Conservation (phyloP, 2,329 filamentous ascomycete species). For the Trichoderma aggressivum region DNA sequence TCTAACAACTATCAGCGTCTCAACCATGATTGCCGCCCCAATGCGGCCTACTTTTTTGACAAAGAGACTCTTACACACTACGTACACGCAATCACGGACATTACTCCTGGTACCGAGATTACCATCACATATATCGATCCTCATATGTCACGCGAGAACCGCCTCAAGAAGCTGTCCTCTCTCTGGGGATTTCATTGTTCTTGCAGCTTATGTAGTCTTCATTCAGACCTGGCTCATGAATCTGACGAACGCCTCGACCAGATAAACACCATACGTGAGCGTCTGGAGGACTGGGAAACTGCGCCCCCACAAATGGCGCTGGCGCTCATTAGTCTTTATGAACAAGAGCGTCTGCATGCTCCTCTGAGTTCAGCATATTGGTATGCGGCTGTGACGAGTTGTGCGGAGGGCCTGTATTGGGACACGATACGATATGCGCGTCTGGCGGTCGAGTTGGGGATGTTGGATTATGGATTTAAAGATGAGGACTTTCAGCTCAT, state of each 20-base stretch:
- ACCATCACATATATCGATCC: constrained; percentile 42
- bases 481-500: background rate
- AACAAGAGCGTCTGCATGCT: constrained; percentile 39
- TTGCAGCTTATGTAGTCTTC: constrained; percentile 38
- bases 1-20: constrained; percentile 32
- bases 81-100: constrained; percentile 39
- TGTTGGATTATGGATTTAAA: constrained; percentile 22
- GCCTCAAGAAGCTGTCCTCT: constrained; percentile 31
- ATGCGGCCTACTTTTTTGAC: constrained; percentile 44
- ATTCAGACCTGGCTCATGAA: constrained; percentile 25
- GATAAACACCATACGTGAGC: constrained; percentile 25
- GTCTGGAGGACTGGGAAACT: background rate
- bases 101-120: constrained; percentile 42
- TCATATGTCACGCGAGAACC: constrained; percentile 25
- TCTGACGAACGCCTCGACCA: constrained; percentile 39
- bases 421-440: constrained; percentile 37
- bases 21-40: constrained; percentile 46
- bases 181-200: constrained; percentile 41
- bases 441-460: constrained; percentile 37
- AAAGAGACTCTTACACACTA: constrained; percentile 37
- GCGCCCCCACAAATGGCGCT: constrained; percentile 37
- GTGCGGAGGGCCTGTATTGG: constrained; percentile 39
- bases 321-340: constrained; percentile 37
- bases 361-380: constrained; percentile 35
- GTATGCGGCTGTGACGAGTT: constrained; percentile 39